Base-by-base conservation (phyloP, 768 basidiomycete genomes). In the Sporobolomyces pararoseus region DNA sequence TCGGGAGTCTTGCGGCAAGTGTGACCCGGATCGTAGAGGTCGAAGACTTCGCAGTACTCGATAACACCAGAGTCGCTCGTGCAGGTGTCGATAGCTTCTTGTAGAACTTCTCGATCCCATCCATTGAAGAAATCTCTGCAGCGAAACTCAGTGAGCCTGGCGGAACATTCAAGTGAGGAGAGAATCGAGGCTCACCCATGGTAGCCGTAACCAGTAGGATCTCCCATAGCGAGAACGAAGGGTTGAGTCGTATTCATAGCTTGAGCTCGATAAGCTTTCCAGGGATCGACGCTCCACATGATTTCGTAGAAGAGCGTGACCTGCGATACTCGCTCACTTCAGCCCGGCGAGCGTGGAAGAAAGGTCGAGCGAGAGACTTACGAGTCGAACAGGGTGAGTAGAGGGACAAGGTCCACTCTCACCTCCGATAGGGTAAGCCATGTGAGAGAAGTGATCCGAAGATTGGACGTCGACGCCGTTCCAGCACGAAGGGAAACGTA, bases 401-500 rank as follows among this genome's bases (percentile, higher is more conserved):
- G 71, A 35, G 14, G 76, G 76, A 51, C 76, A 77, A 0, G 65
- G 63, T 17, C 76, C 76, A 1, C 60, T 51, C 44, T 73, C 70
- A 29, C 62, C 59, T 34, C 63, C 72, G 31, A 53, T 46, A 0
- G 72, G 75, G 75, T 79, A 82, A 1, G 81, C 78, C 75, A 82
- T 78, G 76, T 82, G 82, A 12, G 78, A 78, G 73, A 79, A 79
- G 76, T 82, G 81, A 70, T 82, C 80, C 0, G 77, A 16, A 23
- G 78, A 79, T 72, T 82, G 80, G 37, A 81, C 72, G 73, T 82
- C 79, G 55, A 74, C 65, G 44, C 82, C 82, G 65, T 82, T 79
- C 82, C 81, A 82, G 78, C 79, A 81, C 0, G 31, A 49, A 25
- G 62, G 71, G 37, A 71, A 58, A 12, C 73, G 63, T 25, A 76